Base-by-base conservation (phyloP, 441 rosid species). In the Omphalea diandra region DNA sequence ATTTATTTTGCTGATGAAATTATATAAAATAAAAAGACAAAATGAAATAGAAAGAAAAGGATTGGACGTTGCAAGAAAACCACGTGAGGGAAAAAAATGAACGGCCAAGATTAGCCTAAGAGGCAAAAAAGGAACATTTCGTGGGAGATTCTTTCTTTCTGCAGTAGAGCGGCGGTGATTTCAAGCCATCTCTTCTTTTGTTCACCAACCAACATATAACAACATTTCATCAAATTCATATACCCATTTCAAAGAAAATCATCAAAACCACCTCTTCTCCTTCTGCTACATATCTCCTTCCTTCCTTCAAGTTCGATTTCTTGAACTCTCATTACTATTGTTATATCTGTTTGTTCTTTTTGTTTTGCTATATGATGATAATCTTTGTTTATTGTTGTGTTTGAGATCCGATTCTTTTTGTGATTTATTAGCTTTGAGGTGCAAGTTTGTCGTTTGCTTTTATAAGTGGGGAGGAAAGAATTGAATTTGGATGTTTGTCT, bases 161-260 rank as follows among this genome's bases (percentile, higher is more conserved):
- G 24, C 26, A 7, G 65, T 52, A n/a, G n/a, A n/a, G 72, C 77
- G 55, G 64, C 72, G 46, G 72, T 27, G n/a, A n/a, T n/a, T n/a
- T n/a, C n/a, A n/a, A n/a, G n/a, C 32, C 26, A 61, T 62, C 26
- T 62, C 50, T 20, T 63, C 24, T 63, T 43, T 24, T 12, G 26
- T 29, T 36, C 50, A 6, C 56, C 38, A 53, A 10, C 8, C 32
- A 58, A 29, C 9, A 1, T 7, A 27, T 1, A 32, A 17, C n/a
- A n/a, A n/a, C n/a, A 1, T 57, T 18, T 26, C 15, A 11, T 4
- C 24, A n/a, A n/a, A n/a, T 52, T 24, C 27, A n/a, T 31, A 46
- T 15, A 26, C n/a, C n/a, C 27, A 35, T 24, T 24, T 27, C 17
- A 63, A 5, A 38, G 1, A 9, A 17, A 4, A 24, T 4, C n/a